Evolutionary conservation across 164 flowering plant species (phyloP), one percentile per base, ranked within the genome.

Genomic region (Annona squamosa): DNA sequence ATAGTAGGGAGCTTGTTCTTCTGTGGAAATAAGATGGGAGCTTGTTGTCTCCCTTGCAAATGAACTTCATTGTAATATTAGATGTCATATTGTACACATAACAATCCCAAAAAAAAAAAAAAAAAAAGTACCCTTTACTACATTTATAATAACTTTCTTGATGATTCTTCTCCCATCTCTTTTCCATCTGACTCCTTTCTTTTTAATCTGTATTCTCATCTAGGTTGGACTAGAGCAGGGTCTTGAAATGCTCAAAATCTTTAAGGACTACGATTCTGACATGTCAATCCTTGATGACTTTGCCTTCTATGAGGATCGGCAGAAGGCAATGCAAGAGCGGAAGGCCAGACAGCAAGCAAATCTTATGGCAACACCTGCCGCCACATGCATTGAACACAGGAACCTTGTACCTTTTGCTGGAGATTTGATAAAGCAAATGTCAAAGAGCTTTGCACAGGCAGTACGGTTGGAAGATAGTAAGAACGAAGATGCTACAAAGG

Each of bases 201-300:
- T 52, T 52, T 52, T 52, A 16, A 10, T 52, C 9, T 52, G 9
- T 52, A 16, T 52, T 52, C 59, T 9, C 13, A 42, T 43, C 45
- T 85, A 91, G 97, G 93, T 89, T 74, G 88, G 86, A 77, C 72
- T 91, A 77, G 91, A 91, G 48, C 93, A 88, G 71, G 97, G 97
- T 3, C 72, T 86, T 48, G 97, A 88, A 81, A 88, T 91, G 84
- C 78, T 91, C 73, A 83, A 85, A 48, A 87, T 91, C 26, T 87
- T 91, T 74, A 87, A 89, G 81, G 86, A 81, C 45, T 84, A 86
- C 62, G 90, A 87, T 69, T 78, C 84, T 4, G 86, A 84, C 26
- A 65, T 82, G 75, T 91, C 93, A 12, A 89, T 91, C 75, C 81
- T 91, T 52, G 93, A 91, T 57, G 97, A 91, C 77, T 89, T 89